These are phyloP conservation scores for Pholiota adiposa DNA, from an alignment of 1,284 basidiomycete species.

Conservation along the genomic window DNA sequence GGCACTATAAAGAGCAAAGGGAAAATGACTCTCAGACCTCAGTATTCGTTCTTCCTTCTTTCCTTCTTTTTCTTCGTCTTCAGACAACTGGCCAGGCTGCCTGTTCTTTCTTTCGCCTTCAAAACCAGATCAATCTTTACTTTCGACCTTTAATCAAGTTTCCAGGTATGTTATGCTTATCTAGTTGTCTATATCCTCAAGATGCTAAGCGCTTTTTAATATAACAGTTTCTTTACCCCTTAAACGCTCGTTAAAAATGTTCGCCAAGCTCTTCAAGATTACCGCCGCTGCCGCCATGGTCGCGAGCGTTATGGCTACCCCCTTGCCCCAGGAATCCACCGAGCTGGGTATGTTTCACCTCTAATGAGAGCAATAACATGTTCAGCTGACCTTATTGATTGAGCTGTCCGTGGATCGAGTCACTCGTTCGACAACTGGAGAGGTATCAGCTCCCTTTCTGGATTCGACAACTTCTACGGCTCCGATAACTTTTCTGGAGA, in stretches of 20 bases:
- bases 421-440: conserved; percentile 38
- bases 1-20: conserved; percentile 2
- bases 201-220: not conserved
- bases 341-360: conserved; percentile 11
- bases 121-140: conserved; percentile 29
- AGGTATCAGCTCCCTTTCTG: conserved; percentile 37
- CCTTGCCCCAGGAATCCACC: conserved; percentile 21
- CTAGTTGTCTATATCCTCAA: conserved; percentile 7
- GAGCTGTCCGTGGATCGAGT: conserved; percentile 18
- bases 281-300: conserved; percentile 29
- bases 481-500: conserved; percentile 41
- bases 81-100: conserved; percentile 31
- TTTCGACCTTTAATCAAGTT: conserved; percentile 17
- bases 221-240: conserved; percentile 5
- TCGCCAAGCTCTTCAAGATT: conserved; percentile 34
- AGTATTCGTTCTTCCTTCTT: conserved; percentile 22
- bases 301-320: conserved; percentile 28
- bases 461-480: conserved; percentile 48
- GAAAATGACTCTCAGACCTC: conserved; percentile 9
- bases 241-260: conserved; percentile 29
- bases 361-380: conserved; percentile 5
- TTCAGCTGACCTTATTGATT: not conserved
- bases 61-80: conserved; percentile 26
- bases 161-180: conserved; percentile 16
- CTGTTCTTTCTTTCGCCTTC: conserved; percentile 27